Conservation (phyloP, 345 rosid genomes). For the Eutrema heterophyllum region DNA sequence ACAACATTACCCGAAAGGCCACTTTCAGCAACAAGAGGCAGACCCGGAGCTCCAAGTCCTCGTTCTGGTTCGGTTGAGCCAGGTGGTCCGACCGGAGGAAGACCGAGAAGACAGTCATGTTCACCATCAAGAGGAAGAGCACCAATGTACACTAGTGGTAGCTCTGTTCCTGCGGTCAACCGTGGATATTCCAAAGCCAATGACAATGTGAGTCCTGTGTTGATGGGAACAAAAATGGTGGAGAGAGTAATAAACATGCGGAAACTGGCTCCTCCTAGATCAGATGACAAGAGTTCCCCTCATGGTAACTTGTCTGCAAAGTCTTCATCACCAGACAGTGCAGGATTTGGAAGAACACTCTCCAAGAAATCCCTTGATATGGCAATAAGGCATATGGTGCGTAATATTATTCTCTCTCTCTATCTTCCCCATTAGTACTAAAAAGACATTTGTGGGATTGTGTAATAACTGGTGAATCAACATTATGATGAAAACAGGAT, state of each 20-base stretch:
- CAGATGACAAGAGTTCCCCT: constrained; percentile 70
- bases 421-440: not conserved
- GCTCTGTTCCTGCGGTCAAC: constrained; percentile 86
- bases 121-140: constrained; percentile 92
- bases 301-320: constrained; percentile 63
- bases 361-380: constrained; percentile 98
- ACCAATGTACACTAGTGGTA: constrained; percentile 62
- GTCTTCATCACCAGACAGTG: constrained; percentile 86
- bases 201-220: constrained; percentile 80
- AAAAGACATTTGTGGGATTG: not conserved
- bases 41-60: constrained; percentile 91
- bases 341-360: constrained; percentile 87
- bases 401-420: constrained; percentile 17
- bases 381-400: constrained; percentile 98
- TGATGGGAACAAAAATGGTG: constrained; percentile 92
- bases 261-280: constrained; percentile 79
- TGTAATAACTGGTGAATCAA: constrained; percentile 1
- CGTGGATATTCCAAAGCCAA: constrained; percentile 57
- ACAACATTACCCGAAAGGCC: constrained; percentile 86
- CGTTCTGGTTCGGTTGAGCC: constrained; percentile 90
- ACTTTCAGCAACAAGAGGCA: constrained; percentile 87
- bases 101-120: constrained; percentile 88
- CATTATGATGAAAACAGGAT: constrained; percentile 45
- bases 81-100: constrained; percentile 45
- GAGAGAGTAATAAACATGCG: constrained; percentile 96